Conservation (phyloP, 257 asterid species). For the Penstemon eatonii region DNA sequence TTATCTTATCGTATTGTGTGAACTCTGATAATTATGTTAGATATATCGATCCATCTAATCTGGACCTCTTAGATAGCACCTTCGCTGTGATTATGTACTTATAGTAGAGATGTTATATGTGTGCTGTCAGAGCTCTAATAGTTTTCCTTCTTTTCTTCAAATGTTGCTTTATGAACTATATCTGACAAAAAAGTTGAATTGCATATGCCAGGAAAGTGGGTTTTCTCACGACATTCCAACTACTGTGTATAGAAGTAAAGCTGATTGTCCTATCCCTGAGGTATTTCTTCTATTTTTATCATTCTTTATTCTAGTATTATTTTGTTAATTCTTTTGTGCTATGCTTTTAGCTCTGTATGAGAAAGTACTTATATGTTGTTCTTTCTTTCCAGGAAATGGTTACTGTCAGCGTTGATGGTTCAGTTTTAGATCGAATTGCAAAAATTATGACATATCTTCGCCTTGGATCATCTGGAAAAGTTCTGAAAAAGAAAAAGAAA, state of each 20-base stretch:
- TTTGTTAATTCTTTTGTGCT: constrained; percentile 12
- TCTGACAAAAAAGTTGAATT: constrained; percentile 17
- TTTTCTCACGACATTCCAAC: constrained; percentile 94
- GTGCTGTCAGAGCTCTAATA: constrained; percentile 23
- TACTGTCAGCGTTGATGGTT: constrained; percentile 91
- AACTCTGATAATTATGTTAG: neutral
- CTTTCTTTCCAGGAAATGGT: constrained; percentile 83
- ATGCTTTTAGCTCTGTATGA: constrained; percentile 16
- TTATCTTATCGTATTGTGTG: neutral
- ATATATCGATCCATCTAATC: neutral
- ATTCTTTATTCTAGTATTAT: constrained; percentile 5
- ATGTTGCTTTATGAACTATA: constrained; percentile 9
- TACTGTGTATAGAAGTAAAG: constrained; percentile 94
- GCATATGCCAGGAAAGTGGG: constrained; percentile 67
- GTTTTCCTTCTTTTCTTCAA: constrained; percentile 20
- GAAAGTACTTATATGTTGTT: constrained; percentile 13
- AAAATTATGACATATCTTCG: constrained; percentile 98
- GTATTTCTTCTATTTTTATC: constrained; percentile 33
- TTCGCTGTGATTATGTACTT: constrained; percentile 8
- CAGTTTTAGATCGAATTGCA: constrained; percentile 91
- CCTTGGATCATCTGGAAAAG: constrained; percentile 99
- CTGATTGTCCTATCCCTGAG: constrained; percentile 99
- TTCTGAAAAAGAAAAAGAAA: constrained; percentile 95
- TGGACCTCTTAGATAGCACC: constrained; percentile 6
- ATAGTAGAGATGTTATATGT: neutral